Evolutionary conservation across 371 early-diverging fungal genomes (phyloP).

Genomic region (Mucor saturninus): DNA sequence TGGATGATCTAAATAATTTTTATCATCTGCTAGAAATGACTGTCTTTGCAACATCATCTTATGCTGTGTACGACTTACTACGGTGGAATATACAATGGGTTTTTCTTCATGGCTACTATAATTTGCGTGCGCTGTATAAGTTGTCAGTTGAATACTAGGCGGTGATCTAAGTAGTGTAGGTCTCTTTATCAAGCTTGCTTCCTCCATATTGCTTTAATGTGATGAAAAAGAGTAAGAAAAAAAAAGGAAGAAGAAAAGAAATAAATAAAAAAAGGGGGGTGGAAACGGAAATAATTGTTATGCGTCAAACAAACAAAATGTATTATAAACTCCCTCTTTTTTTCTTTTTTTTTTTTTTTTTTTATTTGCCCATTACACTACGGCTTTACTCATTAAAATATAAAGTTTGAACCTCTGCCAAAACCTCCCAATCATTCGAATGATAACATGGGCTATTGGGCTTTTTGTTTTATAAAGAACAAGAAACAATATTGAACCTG

Average conservation of each 20-base stretch:
- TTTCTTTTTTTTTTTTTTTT: not conserved
- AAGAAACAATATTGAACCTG: constrained; percentile 31
- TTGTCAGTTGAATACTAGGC: constrained; percentile 26
- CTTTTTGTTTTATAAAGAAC: constrained; percentile 38
- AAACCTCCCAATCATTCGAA: constrained; percentile 20
- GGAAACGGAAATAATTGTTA: not conserved
- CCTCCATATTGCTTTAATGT: not conserved
- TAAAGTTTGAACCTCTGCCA: constrained; percentile 24
- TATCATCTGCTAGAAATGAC: constrained; percentile 56
- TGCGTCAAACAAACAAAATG: constrained; percentile 3
- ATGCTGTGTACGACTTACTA: constrained; percentile 55
- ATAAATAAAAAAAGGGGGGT: constrained; percentile 4
- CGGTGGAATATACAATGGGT: not conserved
- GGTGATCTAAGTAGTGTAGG: constrained; percentile 13
- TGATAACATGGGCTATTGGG: constrained; percentile 38
- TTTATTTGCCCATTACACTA: constrained; percentile 7
- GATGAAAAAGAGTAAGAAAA: constrained; percentile 11
- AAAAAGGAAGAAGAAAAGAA: constrained; percentile 2
- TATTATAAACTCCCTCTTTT: not conserved
- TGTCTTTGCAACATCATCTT: constrained; percentile 59
- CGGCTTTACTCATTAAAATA: constrained; percentile 18
- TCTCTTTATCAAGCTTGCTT: constrained; percentile 5
- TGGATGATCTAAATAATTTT: constrained; percentile 56
- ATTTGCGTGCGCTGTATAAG: constrained; percentile 27
- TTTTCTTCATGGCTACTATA: constrained; percentile 1